These are phyloP conservation scores for Suaeda aralocaspica DNA, from an alignment of 148 eudicot genomes.

Conservation along the genomic window DNA sequence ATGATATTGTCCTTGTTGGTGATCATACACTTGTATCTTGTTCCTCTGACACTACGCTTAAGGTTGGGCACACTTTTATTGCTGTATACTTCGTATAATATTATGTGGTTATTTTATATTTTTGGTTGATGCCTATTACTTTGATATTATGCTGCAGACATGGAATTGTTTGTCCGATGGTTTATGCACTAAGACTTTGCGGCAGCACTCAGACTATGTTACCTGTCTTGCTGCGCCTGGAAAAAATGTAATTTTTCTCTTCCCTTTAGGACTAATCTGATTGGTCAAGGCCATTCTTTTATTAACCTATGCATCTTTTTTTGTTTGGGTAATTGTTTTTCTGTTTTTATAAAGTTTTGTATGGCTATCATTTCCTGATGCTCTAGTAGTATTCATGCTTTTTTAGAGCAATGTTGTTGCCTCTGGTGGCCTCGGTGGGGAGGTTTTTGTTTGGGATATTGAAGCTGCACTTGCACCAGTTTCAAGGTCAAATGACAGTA, in stretches of 20 bases:
- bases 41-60: slow-evolving; percentile 89
- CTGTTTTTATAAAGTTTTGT: not conserved
- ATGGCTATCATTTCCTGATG: slow-evolving; percentile 21
- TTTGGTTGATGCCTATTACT: slow-evolving; percentile 12
- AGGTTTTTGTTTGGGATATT: slow-evolving; percentile 96
- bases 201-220: slow-evolving; percentile 94
- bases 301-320: slow-evolving; percentile 10
- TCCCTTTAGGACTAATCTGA: not conserved
- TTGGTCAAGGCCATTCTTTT: not conserved
- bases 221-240: slow-evolving; percentile 89
- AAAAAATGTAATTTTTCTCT: slow-evolving; percentile 57
- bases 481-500: slow-evolving; percentile 57
- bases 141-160: slow-evolving; percentile 41
- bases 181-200: slow-evolving; percentile 69
- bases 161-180: slow-evolving; percentile 81
- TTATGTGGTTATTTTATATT: not conserved
- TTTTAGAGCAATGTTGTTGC: slow-evolving; percentile 77
- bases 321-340: not conserved
- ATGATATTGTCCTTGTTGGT: slow-evolving; percentile 81
- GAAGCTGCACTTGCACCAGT: slow-evolving; percentile 88
- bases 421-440: slow-evolving; percentile 98
- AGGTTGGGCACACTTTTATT: slow-evolving; percentile 39
- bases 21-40: slow-evolving; percentile 86
- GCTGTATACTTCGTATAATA: not conserved
- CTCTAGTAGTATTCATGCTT: slow-evolving; percentile 30